Conservation (phyloP, 2,329 filamentous ascomycete genomes). For the Coniochaeta prunicola region DNA sequence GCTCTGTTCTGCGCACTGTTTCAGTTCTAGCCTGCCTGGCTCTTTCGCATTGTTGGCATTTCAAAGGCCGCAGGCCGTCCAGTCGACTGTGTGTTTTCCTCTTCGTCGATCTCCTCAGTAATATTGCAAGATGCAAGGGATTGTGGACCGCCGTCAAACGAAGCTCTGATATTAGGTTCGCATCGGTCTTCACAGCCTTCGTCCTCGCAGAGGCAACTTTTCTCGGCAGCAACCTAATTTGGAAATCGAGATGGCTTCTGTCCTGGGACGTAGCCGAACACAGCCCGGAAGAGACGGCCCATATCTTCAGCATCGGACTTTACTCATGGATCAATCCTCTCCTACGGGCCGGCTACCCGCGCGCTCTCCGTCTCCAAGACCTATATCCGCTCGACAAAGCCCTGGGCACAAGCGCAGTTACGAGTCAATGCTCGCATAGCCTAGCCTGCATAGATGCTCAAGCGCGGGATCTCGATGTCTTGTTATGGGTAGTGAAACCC, state of each 20-base stretch:
- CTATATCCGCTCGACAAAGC: conserved; percentile 11
- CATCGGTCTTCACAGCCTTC: background rate
- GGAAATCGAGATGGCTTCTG: background rate
- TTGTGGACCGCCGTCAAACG: background rate
- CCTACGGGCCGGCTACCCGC: conserved; percentile 15
- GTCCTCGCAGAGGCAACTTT: background rate
- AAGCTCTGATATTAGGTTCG: background rate
- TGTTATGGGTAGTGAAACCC: background rate
- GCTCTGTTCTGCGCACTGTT: background rate
- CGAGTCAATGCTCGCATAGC: background rate
- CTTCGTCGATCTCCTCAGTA: background rate
- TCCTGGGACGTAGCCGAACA: background rate
- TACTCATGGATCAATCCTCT: conserved; percentile 25
- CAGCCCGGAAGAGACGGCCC: conserved; percentile 23
- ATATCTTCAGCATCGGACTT: conserved; percentile 21
- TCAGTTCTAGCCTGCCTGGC: background rate
- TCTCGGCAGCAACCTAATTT: background rate
- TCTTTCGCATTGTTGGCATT: background rate
- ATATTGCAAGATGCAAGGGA: background rate
- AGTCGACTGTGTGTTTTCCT: background rate
- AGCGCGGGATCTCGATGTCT: background rate
- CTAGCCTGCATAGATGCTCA: background rate
- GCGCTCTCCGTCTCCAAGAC: conserved; percentile 6
- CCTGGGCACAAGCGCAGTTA: conserved; percentile 6
- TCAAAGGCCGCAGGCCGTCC: background rate